phyloP scores from a whole-genome alignment of 1,284 basidiomycete genomes.

The Exobasidium rhododendri region DNA sequence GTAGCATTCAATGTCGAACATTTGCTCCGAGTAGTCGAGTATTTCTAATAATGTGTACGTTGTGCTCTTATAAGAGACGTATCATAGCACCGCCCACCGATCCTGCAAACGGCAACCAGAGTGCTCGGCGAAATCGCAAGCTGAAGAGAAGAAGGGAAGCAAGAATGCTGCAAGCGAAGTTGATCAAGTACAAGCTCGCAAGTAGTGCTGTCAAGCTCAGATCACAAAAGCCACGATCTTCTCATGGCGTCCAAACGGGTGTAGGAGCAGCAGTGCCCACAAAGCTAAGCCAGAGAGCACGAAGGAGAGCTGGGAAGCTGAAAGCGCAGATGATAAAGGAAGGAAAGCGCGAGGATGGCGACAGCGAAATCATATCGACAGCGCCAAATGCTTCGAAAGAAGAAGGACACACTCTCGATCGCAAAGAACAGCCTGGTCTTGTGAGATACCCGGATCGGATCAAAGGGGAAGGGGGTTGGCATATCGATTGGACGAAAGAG shows the following conservation, averaged over 20 bases:
- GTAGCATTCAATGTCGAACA: neutral
- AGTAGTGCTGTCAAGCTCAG: neutral
- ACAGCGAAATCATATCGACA: neutral
- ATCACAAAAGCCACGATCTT: too few species aligned
- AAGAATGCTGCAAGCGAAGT: neutral
- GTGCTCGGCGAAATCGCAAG: neutral
- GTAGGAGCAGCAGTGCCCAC: neutral
- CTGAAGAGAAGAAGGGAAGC: neutral
- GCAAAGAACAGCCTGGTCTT: too few species aligned
- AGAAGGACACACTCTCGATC: neutral
- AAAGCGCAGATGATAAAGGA: neutral
- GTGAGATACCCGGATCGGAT: neutral
- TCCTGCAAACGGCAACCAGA: neutral
- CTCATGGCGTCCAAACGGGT: neutral
- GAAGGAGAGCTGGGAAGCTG: conserved; percentile 4
- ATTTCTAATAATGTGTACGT: neutral
- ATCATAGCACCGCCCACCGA: neutral
- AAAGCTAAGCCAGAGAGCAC: conserved; percentile 4
- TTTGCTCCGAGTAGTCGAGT: neutral
- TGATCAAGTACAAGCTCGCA: neutral
- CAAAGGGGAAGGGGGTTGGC: neutral
- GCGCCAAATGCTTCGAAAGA: neutral
- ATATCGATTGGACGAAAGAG: neutral
- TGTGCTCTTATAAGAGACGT: neutral
- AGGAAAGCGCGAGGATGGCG: neutral